A percentile compares a stretch with the other conserved stretches of the same genome.
phyloP scores from a whole-genome alignment of 495 filamentous ascomycete genomes.

The Astrothelium subdiscretum region DNA sequence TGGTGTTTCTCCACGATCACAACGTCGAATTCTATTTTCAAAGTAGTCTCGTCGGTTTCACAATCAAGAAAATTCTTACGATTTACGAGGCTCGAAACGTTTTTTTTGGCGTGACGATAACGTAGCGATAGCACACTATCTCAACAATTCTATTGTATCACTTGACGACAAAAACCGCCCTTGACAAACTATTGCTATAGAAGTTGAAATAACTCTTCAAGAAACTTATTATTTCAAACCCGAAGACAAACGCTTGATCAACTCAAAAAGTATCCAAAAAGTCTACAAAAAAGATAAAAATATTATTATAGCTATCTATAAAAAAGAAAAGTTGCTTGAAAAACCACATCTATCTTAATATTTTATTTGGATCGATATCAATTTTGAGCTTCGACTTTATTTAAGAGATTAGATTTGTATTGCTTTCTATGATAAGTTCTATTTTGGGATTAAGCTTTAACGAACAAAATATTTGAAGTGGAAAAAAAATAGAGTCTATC shows the following conservation, averaged over 20 bases:
- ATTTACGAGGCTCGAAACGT: neutral
- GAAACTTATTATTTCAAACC: neutral
- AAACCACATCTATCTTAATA: too few relatives aligned
- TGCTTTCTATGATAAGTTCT: neutral
- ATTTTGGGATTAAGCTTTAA: neutral
- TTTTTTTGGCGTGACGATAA: neutral
- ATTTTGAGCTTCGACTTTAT: neutral
- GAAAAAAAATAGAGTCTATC: neutral
- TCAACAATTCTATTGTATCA: neutral
- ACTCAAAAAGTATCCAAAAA: neutral
- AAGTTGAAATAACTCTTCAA: neutral
- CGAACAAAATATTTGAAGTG: neutral
- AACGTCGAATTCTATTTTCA: neutral
- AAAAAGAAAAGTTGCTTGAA: too few relatives aligned
- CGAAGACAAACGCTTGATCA: neutral
- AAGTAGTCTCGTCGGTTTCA: neutral
- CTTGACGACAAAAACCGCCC: neutral
- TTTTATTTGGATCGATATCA: neutral
- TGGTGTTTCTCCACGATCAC: neutral
- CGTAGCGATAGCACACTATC: neutral
- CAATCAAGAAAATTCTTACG: neutral
- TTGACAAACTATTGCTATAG: neutral
- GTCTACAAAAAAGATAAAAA: neutral
- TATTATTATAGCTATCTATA: neutral
- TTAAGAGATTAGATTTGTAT: neutral